A percentile compares a stretch with the other conserved stretches of the same genome.
Evolutionary conservation across 1,284 basidiomycete genomes (phyloP).

Genomic region (Sanghuangporus sanghuang): DNA sequence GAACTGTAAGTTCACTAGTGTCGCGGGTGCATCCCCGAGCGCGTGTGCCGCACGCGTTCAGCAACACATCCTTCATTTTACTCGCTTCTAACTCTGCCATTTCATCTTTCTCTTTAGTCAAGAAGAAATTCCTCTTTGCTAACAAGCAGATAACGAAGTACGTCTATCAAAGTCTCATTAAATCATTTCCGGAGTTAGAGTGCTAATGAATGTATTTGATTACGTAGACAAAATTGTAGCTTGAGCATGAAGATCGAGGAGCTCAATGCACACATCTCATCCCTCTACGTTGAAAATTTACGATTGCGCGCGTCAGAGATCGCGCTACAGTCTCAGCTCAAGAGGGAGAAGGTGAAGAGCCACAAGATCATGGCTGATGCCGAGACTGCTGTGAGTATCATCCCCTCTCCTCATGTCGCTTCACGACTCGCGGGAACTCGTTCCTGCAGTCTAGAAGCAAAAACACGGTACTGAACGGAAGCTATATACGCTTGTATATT

Average conservation of each 20-base stretch:
- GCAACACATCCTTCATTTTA: slow-evolving; percentile 14
- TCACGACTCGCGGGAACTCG: background rate
- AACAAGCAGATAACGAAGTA: slow-evolving; percentile 88
- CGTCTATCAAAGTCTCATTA: slow-evolving; percentile 21
- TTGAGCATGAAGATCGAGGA: slow-evolving; percentile 78
- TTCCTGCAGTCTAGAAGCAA: background rate
- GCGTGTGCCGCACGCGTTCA: slow-evolving; percentile 10
- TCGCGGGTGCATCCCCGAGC: background rate
- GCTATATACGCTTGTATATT: background rate
- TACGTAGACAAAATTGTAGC: slow-evolving; percentile 71
- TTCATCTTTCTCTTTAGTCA: slow-evolving; percentile 47
- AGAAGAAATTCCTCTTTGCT: slow-evolving; percentile 83
- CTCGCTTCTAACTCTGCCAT: slow-evolving; percentile 10
- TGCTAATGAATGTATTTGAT: slow-evolving; percentile 4
- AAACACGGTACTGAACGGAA: background rate
- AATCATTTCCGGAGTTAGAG: background rate
- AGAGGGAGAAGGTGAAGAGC: slow-evolving; percentile 72
- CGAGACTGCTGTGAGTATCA: slow-evolving; percentile 60
- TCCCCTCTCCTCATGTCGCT: background rate
- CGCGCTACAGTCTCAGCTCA: slow-evolving; percentile 65
- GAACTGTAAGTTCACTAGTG: slow-evolving; percentile 52
- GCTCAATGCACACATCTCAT: slow-evolving; percentile 73
- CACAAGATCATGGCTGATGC: slow-evolving; percentile 63
- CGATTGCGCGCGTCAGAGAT: slow-evolving; percentile 75
- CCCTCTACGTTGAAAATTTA: slow-evolving; percentile 74